Evolutionary conservation across 495 filamentous ascomycete genomes (phyloP).

Genomic region (Lophiostoma macrostomum): DNA sequence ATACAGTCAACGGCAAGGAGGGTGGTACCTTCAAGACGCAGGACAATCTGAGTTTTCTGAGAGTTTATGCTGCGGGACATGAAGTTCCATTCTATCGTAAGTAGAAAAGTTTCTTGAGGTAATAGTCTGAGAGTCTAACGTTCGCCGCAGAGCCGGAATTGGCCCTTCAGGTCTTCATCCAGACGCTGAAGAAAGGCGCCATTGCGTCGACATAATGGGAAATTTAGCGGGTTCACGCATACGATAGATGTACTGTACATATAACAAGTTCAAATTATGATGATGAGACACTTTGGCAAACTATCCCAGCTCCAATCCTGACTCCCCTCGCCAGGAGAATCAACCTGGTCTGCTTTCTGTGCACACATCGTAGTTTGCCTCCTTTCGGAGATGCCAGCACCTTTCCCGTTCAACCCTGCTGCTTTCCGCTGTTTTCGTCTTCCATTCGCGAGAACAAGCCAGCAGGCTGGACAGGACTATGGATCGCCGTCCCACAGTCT

Average conservation of each 20-base stretch:
- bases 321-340: too few relatives aligned
- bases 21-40: slow-evolving; percentile 52
- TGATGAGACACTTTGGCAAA: too few relatives aligned
- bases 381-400: too few relatives aligned
- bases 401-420: too few relatives aligned
- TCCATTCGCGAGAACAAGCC: too few relatives aligned
- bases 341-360: too few relatives aligned
- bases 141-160: slow-evolving; percentile 41
- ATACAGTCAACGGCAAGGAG: slow-evolving; percentile 49
- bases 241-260: not conserved
- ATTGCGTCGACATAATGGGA: slow-evolving; percentile 41
- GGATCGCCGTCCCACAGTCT: too few relatives aligned
- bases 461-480: too few relatives aligned
- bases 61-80: slow-evolving; percentile 54
- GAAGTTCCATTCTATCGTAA: slow-evolving; percentile 51
- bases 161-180: slow-evolving; percentile 52
- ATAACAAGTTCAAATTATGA: not conserved
- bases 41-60: slow-evolving; percentile 51
- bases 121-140: not conserved
- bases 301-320: too few relatives aligned
- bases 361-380: too few relatives aligned
- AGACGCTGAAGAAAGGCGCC: slow-evolving; percentile 46
- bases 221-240: not conserved
- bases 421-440: too few relatives aligned
- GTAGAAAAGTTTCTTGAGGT: slow-evolving; percentile 3